Evolutionary conservation across 495 filamentous ascomycete species (phyloP).

Genomic region (Trichocladium uniseriatum): DNA sequence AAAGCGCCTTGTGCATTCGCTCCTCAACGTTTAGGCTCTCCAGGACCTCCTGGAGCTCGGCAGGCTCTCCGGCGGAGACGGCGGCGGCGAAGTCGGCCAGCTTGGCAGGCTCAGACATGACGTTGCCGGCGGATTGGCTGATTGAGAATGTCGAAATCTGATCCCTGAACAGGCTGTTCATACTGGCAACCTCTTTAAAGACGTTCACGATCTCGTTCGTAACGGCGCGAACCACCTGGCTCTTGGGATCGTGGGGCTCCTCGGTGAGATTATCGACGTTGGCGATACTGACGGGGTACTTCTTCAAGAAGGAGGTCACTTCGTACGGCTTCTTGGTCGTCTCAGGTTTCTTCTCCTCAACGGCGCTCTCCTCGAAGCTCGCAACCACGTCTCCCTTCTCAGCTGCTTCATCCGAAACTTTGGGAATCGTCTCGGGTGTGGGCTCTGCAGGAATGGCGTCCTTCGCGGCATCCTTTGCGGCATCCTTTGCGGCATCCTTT

Average conservation of each 20-base stretch:
- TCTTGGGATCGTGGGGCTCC: conserved; percentile 82
- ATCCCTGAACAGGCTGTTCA: conserved; percentile 94
- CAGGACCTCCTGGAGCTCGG: conserved; percentile 91
- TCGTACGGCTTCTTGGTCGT: conserved; percentile 56
- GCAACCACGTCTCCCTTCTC: conserved; percentile 88
- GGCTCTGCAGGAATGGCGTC: conserved; percentile 29
- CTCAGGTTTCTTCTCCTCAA: conserved; percentile 36
- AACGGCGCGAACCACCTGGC: conserved; percentile 73
- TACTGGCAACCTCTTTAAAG: conserved; percentile 87
- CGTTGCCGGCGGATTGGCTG: conserved; percentile 86
- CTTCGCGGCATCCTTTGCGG: too few relatives aligned
- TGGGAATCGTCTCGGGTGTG: conserved; percentile 47
- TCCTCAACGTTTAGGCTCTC: conserved; percentile 82
- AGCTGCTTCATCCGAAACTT: conserved; percentile 33
- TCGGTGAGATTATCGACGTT: conserved; percentile 89
- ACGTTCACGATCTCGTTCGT: conserved; percentile 97
- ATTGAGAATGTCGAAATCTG: conserved; percentile 96
- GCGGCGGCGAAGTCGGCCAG: conserved; percentile 96
- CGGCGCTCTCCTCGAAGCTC: conserved; percentile 80
- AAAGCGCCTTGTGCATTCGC: conserved; percentile 76
- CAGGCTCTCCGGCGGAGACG: conserved; percentile 78
- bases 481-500: conserved; percentile 25
- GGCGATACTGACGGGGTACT: conserved; percentile 84
- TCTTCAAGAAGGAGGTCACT: conserved; percentile 80
- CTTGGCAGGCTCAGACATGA: conserved; percentile 88